Percentiles rank a stretch among this genome's conserved stretches.
Conservation (phyloP, 2,329 filamentous ascomycete species). For the Blumeriella jaapii region DNA sequence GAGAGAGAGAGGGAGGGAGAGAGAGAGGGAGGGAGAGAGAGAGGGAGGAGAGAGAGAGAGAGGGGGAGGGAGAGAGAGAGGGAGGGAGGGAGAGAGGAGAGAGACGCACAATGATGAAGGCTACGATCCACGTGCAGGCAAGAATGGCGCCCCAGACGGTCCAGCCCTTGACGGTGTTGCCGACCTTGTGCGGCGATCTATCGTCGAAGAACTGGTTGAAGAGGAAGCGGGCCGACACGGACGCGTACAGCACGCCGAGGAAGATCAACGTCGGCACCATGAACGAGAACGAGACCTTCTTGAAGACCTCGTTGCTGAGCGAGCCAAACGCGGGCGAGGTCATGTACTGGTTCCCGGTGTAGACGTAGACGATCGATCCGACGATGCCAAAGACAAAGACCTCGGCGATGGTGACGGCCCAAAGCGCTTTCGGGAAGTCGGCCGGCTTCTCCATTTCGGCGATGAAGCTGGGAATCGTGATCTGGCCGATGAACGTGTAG, state of each 20-base stretch:
- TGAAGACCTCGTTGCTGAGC: conserved; percentile 59
- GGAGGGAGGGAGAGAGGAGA: too few relatives aligned
- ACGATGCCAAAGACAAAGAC: conserved; percentile 77
- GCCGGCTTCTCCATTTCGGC: conserved; percentile 75
- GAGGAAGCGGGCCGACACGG: conserved; percentile 78
- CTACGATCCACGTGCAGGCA: conserved; percentile 66
- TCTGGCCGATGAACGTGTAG: conserved; percentile 94
- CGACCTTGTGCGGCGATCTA: conserved; percentile 66
- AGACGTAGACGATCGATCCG: conserved; percentile 72
- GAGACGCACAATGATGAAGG: conserved; percentile 62
- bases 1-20: neutral
- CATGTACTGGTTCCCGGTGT: conserved; percentile 81
- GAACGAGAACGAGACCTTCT: conserved; percentile 85
- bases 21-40: too few relatives aligned
- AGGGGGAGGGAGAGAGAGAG: too few relatives aligned
- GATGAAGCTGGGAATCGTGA: conserved; percentile 88
- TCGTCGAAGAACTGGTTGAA: conserved; percentile 82
- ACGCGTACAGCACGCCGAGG: conserved; percentile 81
- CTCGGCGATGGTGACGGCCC: conserved; percentile 80
- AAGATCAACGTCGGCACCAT: conserved; percentile 95
- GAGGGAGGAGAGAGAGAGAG: too few relatives aligned
- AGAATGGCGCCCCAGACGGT: conserved; percentile 65
- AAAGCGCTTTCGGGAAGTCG: conserved; percentile 88
- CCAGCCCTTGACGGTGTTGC: conserved; percentile 78
- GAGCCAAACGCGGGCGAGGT: conserved; percentile 81